Evolutionary conservation across 2,329 filamentous ascomycete genomes (phyloP).

Genomic region (Beauveria scarabaeidicola): DNA sequence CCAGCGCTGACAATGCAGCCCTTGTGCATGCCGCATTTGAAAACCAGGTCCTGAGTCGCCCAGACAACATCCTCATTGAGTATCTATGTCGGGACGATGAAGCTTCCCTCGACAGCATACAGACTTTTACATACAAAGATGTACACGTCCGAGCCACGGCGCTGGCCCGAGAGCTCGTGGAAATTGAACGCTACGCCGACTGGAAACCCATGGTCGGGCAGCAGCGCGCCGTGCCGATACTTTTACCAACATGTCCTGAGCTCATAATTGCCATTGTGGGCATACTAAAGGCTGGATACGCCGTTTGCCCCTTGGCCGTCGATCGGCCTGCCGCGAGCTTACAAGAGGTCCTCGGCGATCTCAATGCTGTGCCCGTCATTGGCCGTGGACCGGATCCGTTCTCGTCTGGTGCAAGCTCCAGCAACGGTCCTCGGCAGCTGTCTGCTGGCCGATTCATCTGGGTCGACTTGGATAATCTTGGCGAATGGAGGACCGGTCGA

Average conservation of each 20-base stretch:
- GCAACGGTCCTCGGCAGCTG: conserved; percentile 17
- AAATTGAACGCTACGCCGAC: conserved; percentile 1
- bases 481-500: background rate
- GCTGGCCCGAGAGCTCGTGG: background rate
- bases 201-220: conserved; percentile 2
- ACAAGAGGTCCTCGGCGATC: background rate
- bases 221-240: conserved; percentile 6
- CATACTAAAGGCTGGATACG: conserved; percentile 6
- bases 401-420: background rate
- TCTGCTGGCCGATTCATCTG: background rate
- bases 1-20: background rate
- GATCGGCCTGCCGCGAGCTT: background rate
- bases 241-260: conserved; percentile 4
- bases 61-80: background rate
- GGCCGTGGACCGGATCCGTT: conserved; percentile 12
- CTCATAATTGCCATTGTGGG: conserved; percentile 12
- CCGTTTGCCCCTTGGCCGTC: background rate
- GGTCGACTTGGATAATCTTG: background rate
- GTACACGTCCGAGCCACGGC: background rate
- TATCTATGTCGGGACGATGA: background rate
- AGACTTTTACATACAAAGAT: conserved; percentile 1
- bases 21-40: background rate
- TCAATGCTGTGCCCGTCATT: conserved; percentile 10
- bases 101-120: background rate
- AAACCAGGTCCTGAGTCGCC: background rate